phyloP scores from a whole-genome alignment of 257 asterid species.

The Anisodus acutangulus region DNA sequence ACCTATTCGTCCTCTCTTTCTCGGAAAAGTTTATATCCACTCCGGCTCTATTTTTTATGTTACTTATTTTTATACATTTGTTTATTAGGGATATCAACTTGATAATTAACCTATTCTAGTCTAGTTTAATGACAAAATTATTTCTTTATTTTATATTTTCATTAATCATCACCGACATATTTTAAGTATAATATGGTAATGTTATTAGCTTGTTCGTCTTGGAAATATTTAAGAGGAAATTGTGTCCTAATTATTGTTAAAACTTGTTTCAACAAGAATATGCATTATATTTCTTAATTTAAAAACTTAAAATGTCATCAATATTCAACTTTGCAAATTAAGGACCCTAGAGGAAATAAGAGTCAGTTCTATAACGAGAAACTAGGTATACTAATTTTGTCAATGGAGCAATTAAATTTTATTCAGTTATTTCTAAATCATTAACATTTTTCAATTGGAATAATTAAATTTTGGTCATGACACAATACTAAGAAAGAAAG shows the following conservation, averaged over 20 bases:
- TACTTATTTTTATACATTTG: neutral
- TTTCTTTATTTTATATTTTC: neutral
- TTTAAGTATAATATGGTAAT: neutral
- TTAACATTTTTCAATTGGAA: neutral
- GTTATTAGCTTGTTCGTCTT: neutral
- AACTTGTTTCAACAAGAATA: too few species aligned
- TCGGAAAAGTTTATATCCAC: neutral
- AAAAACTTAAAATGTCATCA: neutral
- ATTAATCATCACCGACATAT: neutral
- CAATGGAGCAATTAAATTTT: neutral
- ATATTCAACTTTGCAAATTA: neutral
- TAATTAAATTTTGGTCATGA: neutral
- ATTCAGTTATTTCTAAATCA: neutral
- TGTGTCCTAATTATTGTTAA: neutral
- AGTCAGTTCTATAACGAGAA: neutral
- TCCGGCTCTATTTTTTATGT: neutral
- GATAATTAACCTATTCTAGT: neutral
- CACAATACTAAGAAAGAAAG: neutral
- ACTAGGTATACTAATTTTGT: neutral
- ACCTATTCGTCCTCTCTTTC: neutral
- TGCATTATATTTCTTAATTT: neutral
- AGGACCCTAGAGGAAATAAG: neutral
- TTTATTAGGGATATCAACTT: neutral
- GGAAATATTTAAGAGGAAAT: neutral
- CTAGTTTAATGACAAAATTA: neutral